Evolutionary conservation across 305 asterid species (phyloP), one percentile per base, ranked within the genome.

Genomic region (Striga hermonthica): DNA sequence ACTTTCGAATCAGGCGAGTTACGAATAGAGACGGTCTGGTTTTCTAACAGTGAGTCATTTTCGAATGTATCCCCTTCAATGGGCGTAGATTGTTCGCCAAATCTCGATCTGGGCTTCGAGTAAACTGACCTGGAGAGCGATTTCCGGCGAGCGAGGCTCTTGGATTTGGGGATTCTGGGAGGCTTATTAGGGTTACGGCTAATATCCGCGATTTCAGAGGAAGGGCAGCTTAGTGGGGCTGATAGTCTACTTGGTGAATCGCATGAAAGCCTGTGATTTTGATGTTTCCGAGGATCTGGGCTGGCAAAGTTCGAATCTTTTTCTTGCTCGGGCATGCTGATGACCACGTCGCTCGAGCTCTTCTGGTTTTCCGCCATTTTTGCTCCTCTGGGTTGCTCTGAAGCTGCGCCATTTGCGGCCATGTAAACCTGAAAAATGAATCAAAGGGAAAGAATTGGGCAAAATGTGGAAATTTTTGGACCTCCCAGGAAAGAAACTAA

Each of bases 351-450:
- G 6, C 59, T 10, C 11, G 38, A 7, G 37, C 37, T 54, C 9
- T 6, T 3, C 37, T 54, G 59, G 59, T 28, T 54, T 7, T 54
- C 59, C 59, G 38, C 59, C 59, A 54, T 54, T 35, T 9, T 54
- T 54, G 12, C 36, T 12, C 31, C 31, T 22, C 31, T 22, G 31
- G 31, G 31, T 22, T 22, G 31, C 31, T 22, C 2, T 22, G 31
- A 2, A 22, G 31, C 31, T 22, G 31, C 31, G 31, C 31, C 31
- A 22, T 2, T 22, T 22, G 2, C 31, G 31, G 1, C 31, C 31
- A 22, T 22, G 31, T 22, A 22, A 22, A 22, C 31, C 31, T 22
- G 31, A 22, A 2, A 22, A 22, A 22, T 22, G 31, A 22, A 22
- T 0, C 31, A 2, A 22, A 22, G 31, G 31, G 31, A 22, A 22